Evolutionary conservation across 257 asterid species (phyloP), one percentile per base, ranked within the genome.

Genomic region (Solanum sitiens): DNA sequence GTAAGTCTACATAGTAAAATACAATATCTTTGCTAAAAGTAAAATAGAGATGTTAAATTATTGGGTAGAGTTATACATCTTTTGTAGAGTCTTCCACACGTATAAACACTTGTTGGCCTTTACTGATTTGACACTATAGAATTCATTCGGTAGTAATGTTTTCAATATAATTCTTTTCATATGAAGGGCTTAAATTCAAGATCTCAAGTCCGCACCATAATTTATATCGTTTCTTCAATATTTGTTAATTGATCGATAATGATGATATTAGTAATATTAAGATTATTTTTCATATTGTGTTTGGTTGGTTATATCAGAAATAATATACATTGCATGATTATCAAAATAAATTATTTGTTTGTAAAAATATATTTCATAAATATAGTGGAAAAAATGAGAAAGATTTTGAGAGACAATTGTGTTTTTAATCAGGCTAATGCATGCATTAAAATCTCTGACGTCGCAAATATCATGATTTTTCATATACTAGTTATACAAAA

Each of bases 141-240:
- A 53, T 18, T 3, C 4, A 53, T 53, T 53, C 10, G 23, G 23
- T 9, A 5, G 21, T 2, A 50, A 50, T 1, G 21, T 0, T 53
- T 14, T 0, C 9, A 53, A 53, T 16, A 53, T 3, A 16, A 53
- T 6, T 53, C 2, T 16, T 1, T 53, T 0, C 9, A 53, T 18
- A 53, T 15, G 9, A 0, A 50, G 0, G 8, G 10, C 1, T 16
- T 1, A 2, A 53, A 53, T 53, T 18, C 0, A 1, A 53, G 63
- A 53, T 0, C 1, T 16, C 10, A 3, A 53, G 63, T 53, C 1
- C 10, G 10, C 23, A 53, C 1, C 23, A 53, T 8, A 1, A 53
- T 6, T 0, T 23, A 53, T 16, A 0, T 53, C 6, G 0, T 53
- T 53, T 0, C 10, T 2, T 18, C 23, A 53, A 53, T 53, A 16